A percentile compares a stretch with the other conserved stretches of the same genome.
Evolutionary conservation across 2,329 filamentous ascomycete species (phyloP).

Genomic region (Fusarium virguliforme): DNA sequence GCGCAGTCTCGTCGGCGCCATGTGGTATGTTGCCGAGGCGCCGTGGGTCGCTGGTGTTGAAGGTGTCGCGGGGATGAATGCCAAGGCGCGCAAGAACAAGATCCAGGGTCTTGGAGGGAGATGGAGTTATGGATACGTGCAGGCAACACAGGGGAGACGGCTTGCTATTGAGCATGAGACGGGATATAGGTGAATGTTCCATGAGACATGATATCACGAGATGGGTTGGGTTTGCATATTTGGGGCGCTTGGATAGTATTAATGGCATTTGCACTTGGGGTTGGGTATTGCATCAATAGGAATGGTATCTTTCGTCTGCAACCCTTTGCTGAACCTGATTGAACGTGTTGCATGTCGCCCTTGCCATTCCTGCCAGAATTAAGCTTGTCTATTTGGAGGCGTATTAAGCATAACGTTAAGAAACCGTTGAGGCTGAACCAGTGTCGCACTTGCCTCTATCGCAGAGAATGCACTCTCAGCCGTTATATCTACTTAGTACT

Average conservation of each 20-base stretch:
- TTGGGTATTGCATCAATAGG: background rate
- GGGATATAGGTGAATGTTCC: slow-evolving; percentile 11
- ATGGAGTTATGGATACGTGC: slow-evolving; percentile 42
- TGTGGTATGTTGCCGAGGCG: slow-evolving; percentile 58
- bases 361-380: no score
- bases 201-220: slow-evolving; percentile 1
- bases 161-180: slow-evolving; percentile 44
- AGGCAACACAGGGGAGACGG: slow-evolving; percentile 34
- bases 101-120: slow-evolving; percentile 37
- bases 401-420: no score
- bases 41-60: slow-evolving; percentile 40
- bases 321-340: background rate
- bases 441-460: no score
- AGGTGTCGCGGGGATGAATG: slow-evolving; percentile 38
- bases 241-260: slow-evolving; percentile 4
- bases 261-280: background rate
- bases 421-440: no score
- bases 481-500: no score
- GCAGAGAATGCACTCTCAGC: no score
- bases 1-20: slow-evolving; percentile 61
- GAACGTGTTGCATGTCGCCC: no score
- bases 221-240: background rate
- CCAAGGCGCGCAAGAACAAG: slow-evolving; percentile 26
- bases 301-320: background rate
- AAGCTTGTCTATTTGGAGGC: no score